Base-by-base conservation (phyloP, 768 basidiomycete genomes). In the Clathrus columnatus region DNA sequence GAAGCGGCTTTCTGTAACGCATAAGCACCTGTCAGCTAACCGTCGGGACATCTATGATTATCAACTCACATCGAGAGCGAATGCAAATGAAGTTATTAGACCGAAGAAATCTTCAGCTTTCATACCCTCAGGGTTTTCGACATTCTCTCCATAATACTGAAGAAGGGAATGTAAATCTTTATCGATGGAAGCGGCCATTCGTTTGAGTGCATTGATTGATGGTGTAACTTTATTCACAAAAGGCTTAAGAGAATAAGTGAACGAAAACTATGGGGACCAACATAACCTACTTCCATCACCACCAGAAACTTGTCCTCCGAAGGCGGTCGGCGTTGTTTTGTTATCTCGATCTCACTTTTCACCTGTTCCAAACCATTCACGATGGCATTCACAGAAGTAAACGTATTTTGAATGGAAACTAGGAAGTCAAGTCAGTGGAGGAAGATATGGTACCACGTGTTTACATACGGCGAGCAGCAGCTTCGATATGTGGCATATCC, bases 41-140 rank as follows among this genome's bases (percentile, higher is more conserved):
- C 17, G 28, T 41, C 16, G 11, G 27, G 18, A 24, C 24, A 50
- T 7, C 21, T 23, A 23, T 42, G 48, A 42, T 45, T 17, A 52
- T 30, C 32, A 17, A 8, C 8, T 63, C 58, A 83, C 85, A 78
- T 84, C 82, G 18, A 93, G 72, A 0, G 80, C 80, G 0, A 80
- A 79, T 0, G 84, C 85, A 68, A 92, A 91, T 0, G 83, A 78
- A n/a, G 79, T 73, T 46, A 92, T 76, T 53, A 84, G 69, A 0
- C 76, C 79, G 62, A 96, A 94, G 64, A 96, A 83, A 59, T 88
- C 86, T 65, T 94, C 93, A 0, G 87, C 80, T 62, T 85, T 90
- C 2, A 77, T 75, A 0, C 81, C 73, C 16, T 89, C 82, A 0
- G 80, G 73, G 0, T 79, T 72, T 50, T 82, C 78, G 1, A 82